These are phyloP conservation scores for Russula compacta DNA, from an alignment of 768 basidiomycete genomes.

Conservation along the genomic window DNA sequence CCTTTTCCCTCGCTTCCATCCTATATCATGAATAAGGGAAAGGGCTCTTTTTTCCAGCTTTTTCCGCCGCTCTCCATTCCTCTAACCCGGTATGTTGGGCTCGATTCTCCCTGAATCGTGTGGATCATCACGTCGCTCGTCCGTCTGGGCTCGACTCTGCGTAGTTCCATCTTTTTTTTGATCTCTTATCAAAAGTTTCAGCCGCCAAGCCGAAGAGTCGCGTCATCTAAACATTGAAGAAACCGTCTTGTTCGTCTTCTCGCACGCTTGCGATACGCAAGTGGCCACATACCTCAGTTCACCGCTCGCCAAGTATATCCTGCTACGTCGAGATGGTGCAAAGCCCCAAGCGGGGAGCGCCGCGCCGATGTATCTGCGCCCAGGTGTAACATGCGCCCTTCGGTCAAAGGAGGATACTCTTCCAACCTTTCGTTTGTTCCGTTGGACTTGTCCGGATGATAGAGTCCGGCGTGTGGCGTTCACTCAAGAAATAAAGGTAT, in stretches of 20 bases:
- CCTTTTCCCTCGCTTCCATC: neutral
- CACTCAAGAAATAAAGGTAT: neutral
- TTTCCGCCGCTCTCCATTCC: neutral
- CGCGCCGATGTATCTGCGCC: neutral
- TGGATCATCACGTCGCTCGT: neutral
- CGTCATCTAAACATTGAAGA: neutral
- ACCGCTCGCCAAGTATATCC: neutral
- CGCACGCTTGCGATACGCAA: neutral
- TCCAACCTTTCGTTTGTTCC: neutral
- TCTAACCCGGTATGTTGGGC: conserved; percentile 1
- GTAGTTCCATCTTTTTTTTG: neutral
- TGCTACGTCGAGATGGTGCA: neutral
- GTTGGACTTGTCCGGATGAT: too few species aligned
- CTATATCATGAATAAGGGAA: neutral
- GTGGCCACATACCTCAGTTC: neutral
- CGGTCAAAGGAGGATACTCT: neutral
- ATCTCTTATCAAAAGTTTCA: conserved; percentile 1
- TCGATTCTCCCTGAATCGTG: neutral
- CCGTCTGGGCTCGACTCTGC: neutral
- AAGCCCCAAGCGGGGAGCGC: neutral
- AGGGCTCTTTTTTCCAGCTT: neutral
- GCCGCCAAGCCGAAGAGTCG: neutral
- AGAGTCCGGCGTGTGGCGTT: neutral
- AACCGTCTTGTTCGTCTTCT: neutral
- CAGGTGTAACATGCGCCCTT: neutral